Evolutionary conservation across 2,329 filamentous ascomycete species (phyloP).

Genomic region (Penicillium sp.): DNA sequence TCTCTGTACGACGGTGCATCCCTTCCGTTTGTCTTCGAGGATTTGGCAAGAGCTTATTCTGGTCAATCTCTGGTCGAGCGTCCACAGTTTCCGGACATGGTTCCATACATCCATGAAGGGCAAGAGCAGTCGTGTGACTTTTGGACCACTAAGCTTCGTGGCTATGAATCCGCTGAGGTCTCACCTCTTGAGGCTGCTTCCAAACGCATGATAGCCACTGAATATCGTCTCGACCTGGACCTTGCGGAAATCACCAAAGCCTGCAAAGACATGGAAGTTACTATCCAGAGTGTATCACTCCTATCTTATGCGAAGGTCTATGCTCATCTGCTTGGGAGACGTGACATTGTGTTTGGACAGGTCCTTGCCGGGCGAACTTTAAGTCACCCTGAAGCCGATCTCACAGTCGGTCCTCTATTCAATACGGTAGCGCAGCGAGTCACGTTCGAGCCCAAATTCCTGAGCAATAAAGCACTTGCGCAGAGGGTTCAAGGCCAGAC

Average conservation of each 20-base stretch:
- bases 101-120: conserved; percentile 57
- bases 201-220: conserved; percentile 26
- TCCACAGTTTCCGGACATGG: conserved; percentile 49
- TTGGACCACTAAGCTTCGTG: conserved; percentile 30
- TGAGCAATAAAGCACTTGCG: conserved; percentile 48
- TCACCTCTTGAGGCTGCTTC: conserved; percentile 20
- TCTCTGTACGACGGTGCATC: conserved; percentile 88
- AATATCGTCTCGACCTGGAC: conserved; percentile 26
- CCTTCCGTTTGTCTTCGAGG: conserved; percentile 71
- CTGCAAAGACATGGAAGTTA: conserved; percentile 36
- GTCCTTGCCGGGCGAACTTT: conserved; percentile 58
- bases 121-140: conserved; percentile 49
- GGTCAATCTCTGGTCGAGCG: conserved; percentile 27
- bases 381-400: conserved; percentile 52
- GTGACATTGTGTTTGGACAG: conserved; percentile 52
- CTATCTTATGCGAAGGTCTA: conserved; percentile 38
- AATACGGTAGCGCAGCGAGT: conserved; percentile 58
- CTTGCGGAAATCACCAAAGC: conserved; percentile 21
- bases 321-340: conserved; percentile 34
- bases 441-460: conserved; percentile 35
- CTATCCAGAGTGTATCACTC: conserved; percentile 35
- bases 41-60: conserved; percentile 68
- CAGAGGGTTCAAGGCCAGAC: conserved; percentile 52
- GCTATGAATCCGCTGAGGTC: conserved; percentile 29
- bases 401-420: conserved; percentile 59